Evolutionary conservation across 257 asterid species (phyloP), one percentile per base, ranked within the genome.

Genomic region (Dorcoceras hygrometricum): DNA sequence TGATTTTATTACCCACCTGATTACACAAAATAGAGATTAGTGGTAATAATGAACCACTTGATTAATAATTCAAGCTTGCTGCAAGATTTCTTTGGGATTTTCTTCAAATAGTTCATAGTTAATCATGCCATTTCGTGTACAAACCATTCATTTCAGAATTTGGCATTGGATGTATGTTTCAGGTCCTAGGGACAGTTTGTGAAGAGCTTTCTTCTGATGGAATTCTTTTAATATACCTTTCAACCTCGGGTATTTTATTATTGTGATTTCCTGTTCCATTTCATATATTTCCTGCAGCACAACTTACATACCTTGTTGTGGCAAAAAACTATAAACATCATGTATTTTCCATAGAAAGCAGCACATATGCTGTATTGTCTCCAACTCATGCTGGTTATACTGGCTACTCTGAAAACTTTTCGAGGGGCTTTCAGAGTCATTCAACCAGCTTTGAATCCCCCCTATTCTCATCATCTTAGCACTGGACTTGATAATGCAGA

Each of bases 181-280:
- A 94, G 99, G 96, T 94, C 63, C 73, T 94, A 79, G 95, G 96
- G 68, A 86, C 96, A 62, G 79, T 85, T 39, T 88, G 96, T 22
- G 97, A 94, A 85, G 97, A 94, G 85, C 95, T 94, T 80, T 86
- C 95, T 66, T 56, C 96, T 59, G 99, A 94, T 78, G 99, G 99
- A 63, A 76, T 87, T 70, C 84, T 94, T 76, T 73, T 94, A 67
- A 77, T 90, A 77, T 84, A 94, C 75, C 65, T 94, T 48, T 90
- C 99, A 28, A 90, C 92, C 67, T 83, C 90, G 75, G 96, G 95
- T 83, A 83, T 76, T 67, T 64, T 76, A 19, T 63, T 65, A 55
- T 59, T 60, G 63, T 12, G 64, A 36, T 54, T 46, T 63, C 39
- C 10, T 12, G 65, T 63, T 43, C 51, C 51, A 43, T 12, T 43